Percentiles rank a stretch among this genome's conserved stretches.
Evolutionary conservation across 129 eudicot species (phyloP).

Genomic region (Artemisia argyi): DNA sequence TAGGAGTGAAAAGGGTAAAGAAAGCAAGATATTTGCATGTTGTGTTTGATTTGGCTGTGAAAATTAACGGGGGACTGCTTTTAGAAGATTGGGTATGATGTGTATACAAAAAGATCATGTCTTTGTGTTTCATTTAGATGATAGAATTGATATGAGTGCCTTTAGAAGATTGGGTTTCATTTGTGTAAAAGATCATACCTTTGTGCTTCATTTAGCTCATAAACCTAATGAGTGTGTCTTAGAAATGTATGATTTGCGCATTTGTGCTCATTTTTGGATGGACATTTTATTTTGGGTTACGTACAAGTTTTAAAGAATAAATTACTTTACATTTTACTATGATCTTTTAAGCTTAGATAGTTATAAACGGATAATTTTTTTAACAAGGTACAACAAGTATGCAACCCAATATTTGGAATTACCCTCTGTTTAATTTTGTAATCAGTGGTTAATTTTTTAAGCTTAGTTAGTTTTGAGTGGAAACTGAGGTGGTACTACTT

Average conservation of each 20-base stretch:
- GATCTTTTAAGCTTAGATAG: too few species aligned
- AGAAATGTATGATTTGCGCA: slow-evolving; percentile 11
- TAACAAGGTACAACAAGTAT: too few species aligned
- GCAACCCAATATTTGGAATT: background rate
- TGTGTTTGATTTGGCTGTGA: slow-evolving; percentile 27
- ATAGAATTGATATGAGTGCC: background rate
- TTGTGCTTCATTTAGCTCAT: slow-evolving; percentile 16
- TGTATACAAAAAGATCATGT: slow-evolving; percentile 16
- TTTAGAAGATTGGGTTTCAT: slow-evolving; percentile 11
- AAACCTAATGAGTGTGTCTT: slow-evolving; percentile 1
- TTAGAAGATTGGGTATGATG: slow-evolving; percentile 14
- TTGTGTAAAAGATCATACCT: slow-evolving; percentile 12
- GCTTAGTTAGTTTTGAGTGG: slow-evolving; percentile 22
- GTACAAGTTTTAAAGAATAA: slow-evolving; percentile 13
- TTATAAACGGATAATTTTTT: too few species aligned
- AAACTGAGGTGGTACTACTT: slow-evolving; percentile 42
- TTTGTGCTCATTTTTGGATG: slow-evolving; percentile 1
- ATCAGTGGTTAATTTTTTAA: too few species aligned
- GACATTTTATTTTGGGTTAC: background rate
- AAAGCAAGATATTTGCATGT: slow-evolving; percentile 37
- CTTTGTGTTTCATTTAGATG: slow-evolving; percentile 19
- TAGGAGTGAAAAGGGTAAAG: slow-evolving; percentile 20
- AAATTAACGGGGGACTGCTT: slow-evolving; percentile 9
- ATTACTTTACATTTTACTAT: too few species aligned
- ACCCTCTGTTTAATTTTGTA: background rate